These are phyloP conservation scores for Aeschynomene evenia DNA, from an alignment of 306 rosid species.

Conservation along the genomic window DNA sequence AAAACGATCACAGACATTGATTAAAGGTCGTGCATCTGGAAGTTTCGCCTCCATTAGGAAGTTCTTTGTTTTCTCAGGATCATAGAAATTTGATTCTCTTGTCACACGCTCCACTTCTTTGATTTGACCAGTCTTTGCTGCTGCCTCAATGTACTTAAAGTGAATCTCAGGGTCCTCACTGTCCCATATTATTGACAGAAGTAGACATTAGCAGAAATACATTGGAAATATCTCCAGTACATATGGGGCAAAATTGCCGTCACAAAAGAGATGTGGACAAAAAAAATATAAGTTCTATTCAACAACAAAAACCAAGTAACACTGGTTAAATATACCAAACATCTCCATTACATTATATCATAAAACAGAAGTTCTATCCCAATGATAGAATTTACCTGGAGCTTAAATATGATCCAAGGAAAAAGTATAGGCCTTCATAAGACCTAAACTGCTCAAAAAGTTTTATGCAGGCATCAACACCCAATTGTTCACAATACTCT, in stretches of 20 bases:
- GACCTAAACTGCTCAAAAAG: constrained; percentile 97
- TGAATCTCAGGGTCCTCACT: constrained; percentile 99
- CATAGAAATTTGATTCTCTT: constrained; percentile 98
- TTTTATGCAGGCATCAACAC: constrained; percentile 89
- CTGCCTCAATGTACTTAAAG: constrained; percentile 97
- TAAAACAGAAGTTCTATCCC: background rate
- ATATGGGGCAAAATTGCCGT: constrained; percentile 12
- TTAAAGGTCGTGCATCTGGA: constrained; percentile 96
- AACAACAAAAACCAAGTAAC: background rate
- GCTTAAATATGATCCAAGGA: constrained; percentile 95
- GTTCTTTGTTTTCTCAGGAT: constrained; percentile 92
- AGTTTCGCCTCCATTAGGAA: constrained; percentile 97
- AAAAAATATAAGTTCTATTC: background rate
- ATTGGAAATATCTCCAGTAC: background rate
- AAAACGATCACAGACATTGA: constrained; percentile 96
- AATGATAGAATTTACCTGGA: constrained; percentile 66
- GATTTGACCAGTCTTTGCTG: constrained; percentile 98
- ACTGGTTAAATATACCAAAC: background rate
- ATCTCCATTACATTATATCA: background rate
- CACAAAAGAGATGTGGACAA: background rate
- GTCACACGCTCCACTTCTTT: constrained; percentile 99
- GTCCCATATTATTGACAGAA: constrained; percentile 35
- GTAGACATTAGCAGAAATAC: constrained; percentile 25
- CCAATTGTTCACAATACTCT: constrained; percentile 97
- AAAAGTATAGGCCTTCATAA: constrained; percentile 95